Evolutionary conservation across 1,284 basidiomycete species (phyloP), one percentile per base, ranked within the genome.

Genomic region (Fomitopsis betulina): DNA sequence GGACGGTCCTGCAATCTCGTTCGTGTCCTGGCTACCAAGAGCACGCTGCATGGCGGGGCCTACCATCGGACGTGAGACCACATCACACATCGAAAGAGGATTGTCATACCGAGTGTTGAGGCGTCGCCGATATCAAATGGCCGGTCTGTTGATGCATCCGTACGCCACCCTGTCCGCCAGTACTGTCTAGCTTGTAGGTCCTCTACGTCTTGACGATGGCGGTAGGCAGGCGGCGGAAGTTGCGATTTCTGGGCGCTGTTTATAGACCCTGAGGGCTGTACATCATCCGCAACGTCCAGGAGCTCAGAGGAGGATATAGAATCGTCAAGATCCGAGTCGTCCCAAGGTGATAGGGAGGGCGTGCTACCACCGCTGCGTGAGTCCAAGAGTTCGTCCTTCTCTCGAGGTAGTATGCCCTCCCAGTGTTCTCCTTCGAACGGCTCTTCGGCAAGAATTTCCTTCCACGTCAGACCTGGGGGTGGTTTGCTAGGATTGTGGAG

Each of bases 361-460:
- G 75, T 74, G 60, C 79, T 81, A 50, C 79, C 79, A 54, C 74
- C 70, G 23, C 75, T 78, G 47, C 66, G 66, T n/a, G 65, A 66
- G 50, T 77, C 76, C 73, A 79, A 78, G 33, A 71, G 67, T 54
- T 77, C 76, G 4, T 74, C 69, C 0, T 73, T 76, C 58, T 74
- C 76, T 35, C 79, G 77, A 17, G 70, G 63, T 60, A 75, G 82
- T 21, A 80, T 80, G 2, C 87, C 86, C 67, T 89, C 78, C 88
- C 89, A 90, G 63, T 91, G 89, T 59, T 91, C 84, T 7, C 87
- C 88, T 70, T 89, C 85, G 62, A 89, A 88, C 2, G 89, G 87
- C 56, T 91, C 89, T 64, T 89, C 89, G 1, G 80, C 79, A 15
- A 92, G 76, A 55, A 93, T 91, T n/a, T 84, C 79, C 58, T 79